Evolutionary conservation across 495 filamentous ascomycete species (phyloP).

Genomic region (Venustampulla echinocandica): DNA sequence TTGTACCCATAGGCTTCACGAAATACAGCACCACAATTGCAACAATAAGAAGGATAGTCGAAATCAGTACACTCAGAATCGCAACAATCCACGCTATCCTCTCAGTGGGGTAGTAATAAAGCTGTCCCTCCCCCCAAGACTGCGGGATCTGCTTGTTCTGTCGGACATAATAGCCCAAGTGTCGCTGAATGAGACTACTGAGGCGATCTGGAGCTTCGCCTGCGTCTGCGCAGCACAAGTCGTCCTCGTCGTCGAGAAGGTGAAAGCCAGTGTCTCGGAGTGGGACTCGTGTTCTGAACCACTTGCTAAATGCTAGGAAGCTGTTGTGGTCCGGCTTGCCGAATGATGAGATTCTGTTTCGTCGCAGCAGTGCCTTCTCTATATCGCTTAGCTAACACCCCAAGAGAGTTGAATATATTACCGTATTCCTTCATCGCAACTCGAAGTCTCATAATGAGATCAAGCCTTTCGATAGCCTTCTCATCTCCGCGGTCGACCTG

Average conservation of each 20-base stretch:
- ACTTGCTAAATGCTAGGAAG: neutral
- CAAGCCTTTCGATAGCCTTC: neutral
- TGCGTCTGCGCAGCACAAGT: neutral
- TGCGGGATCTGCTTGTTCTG: neutral
- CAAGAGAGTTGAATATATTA: neutral
- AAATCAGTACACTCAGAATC: constrained; percentile 1
- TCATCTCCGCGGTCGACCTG: neutral
- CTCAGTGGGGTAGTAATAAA: neutral
- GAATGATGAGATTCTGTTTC: neutral
- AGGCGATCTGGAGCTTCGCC: neutral
- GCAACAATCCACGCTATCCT: neutral
- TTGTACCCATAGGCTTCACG: constrained; percentile 5
- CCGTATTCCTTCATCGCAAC: neutral
- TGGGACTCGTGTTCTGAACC: neutral
- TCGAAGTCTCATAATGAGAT: neutral
- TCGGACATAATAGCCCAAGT: neutral
- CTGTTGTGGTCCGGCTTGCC: neutral
- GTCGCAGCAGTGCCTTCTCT: neutral
- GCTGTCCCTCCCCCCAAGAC: neutral
- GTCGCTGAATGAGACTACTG: neutral
- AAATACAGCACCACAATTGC: constrained; percentile 19
- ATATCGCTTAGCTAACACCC: neutral
- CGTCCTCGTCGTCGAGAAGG: neutral
- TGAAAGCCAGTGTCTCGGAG: neutral
- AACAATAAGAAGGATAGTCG: constrained; percentile 19